Base-by-base conservation (phyloP, 2,329 filamentous ascomycete species). In the Aspergillus intermedius region DNA sequence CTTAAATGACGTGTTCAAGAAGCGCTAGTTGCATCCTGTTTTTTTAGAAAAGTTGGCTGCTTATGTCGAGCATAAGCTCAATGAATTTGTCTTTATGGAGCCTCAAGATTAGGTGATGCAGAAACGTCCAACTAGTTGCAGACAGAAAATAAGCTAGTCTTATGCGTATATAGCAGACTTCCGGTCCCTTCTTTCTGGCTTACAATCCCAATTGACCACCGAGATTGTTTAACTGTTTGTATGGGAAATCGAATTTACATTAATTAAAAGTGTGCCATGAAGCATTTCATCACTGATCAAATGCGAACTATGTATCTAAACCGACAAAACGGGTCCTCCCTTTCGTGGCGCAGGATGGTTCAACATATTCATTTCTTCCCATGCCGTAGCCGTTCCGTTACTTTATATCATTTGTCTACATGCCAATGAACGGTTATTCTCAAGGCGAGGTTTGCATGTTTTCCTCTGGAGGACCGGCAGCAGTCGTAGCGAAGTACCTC, bases 401-500 rank as follows among this genome's bases (percentile, higher is more conserved):
- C 25, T 30, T 30, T 30, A 30, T 30, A 30, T 12, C 25, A 12
- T 43, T 49, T 49, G 48, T 52, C 43, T 48, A 48, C 46, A 53
- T 34, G 23, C 48, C 46, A 45, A 52, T 46, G 47, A 21, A 40
- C 15, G 28, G 32, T 21, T 35, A 34, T n/a, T 21, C 60, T 60
- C 63, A 72, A 51, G 68, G 74, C 54, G 74, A 77, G 54, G 74
- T 81, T 62, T 76, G 73, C 77, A 78, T 79, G 53, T 69, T 73
- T 63, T 79, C 78, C 51, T 73, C 72, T 55, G 74, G 63, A 61
- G 67, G 73, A 50, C 69, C 83, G 52, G 86, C 85, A 44, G 93
- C 91, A 55, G 88, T 94, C 53, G 90, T 95, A 55, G 93, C 93
- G 74, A 95, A 98, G 77, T 91, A 98, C 70, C 93, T 84, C 64